A percentile compares a stretch with the other conserved stretches of the same genome.
These are phyloP conservation scores for Protomyces pachydermus DNA, from an alignment of 1,139 yeast genomes.

Conservation along the genomic window DNA sequence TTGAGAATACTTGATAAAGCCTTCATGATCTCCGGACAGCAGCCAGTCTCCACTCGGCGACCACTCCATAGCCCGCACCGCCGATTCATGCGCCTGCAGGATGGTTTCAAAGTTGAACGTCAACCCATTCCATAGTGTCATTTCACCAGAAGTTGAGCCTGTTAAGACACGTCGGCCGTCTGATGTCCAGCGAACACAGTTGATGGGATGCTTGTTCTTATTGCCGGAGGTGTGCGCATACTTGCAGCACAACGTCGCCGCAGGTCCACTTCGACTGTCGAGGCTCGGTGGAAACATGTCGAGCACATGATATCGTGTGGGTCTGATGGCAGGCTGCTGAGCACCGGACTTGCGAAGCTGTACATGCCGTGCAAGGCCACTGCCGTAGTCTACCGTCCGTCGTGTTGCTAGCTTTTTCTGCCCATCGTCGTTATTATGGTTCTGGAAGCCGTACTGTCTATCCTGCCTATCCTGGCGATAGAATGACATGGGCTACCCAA, in stretches of 20 bases:
- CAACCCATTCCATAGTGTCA: constrained; percentile 94
- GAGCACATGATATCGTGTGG: constrained; percentile 69
- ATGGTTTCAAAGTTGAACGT: constrained; percentile 93
- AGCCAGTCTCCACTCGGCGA: constrained; percentile 94
- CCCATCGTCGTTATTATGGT: neutral
- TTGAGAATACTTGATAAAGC: constrained; percentile 91
- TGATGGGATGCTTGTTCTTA: constrained; percentile 86
- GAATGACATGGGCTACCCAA: neutral
- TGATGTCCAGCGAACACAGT: constrained; percentile 91
- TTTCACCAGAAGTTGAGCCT: constrained; percentile 90
- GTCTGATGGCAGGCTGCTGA: constrained; percentile 55
- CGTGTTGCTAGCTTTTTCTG: constrained; percentile 39
- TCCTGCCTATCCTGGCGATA: neutral
- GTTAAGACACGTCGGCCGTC: constrained; percentile 88
- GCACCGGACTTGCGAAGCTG: constrained; percentile 35
- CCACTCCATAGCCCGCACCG: constrained; percentile 72
- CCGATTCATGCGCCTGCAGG: constrained; percentile 93
- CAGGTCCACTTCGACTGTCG: constrained; percentile 47
- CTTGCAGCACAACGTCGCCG: constrained; percentile 64
- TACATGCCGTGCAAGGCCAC: constrained; percentile 69
- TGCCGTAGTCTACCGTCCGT: constrained; percentile 84
- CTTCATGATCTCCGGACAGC: constrained; percentile 88
- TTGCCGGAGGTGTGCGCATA: constrained; percentile 88
- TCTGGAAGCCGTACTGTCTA: neutral
- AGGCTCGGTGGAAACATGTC: constrained; percentile 62